phyloP scores from a whole-genome alignment of 2,329 filamentous ascomycete species.

The Diaporthe vexans region DNA sequence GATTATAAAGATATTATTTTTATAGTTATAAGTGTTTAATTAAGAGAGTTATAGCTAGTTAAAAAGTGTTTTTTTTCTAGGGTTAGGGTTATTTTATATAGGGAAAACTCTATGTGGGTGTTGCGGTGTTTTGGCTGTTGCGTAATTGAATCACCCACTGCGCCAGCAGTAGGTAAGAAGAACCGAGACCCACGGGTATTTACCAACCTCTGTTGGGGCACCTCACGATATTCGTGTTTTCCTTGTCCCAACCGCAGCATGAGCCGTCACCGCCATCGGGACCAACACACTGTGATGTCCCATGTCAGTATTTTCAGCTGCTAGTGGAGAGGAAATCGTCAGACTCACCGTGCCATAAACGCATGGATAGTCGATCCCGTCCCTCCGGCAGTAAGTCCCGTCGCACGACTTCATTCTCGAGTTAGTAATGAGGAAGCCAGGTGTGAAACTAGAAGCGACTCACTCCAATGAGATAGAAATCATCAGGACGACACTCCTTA shows the following conservation, averaged over 20 bases:
- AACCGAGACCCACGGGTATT: too few species aligned
- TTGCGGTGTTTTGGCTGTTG: too few species aligned
- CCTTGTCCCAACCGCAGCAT: background rate
- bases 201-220: slow-evolving; percentile 13
- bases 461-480: background rate
- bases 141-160: too few species aligned
- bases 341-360: background rate
- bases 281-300: background rate
- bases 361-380: background rate
- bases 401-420: background rate
- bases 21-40: too few species aligned
- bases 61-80: too few species aligned
- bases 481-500: background rate
- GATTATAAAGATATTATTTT: too few species aligned
- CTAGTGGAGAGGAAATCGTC: background rate
- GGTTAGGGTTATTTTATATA: too few species aligned
- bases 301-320: background rate
- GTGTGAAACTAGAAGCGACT: background rate
- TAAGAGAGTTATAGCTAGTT: too few species aligned
- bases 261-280: background rate
- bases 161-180: too few species aligned
- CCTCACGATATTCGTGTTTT: too few species aligned
- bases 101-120: too few species aligned
- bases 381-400: background rate
- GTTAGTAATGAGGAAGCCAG: background rate